Percentiles rank a stretch among this genome's conserved stretches.
Evolutionary conservation across 441 rosid genomes (phyloP).

Genomic region (Adansonia grandidieri): DNA sequence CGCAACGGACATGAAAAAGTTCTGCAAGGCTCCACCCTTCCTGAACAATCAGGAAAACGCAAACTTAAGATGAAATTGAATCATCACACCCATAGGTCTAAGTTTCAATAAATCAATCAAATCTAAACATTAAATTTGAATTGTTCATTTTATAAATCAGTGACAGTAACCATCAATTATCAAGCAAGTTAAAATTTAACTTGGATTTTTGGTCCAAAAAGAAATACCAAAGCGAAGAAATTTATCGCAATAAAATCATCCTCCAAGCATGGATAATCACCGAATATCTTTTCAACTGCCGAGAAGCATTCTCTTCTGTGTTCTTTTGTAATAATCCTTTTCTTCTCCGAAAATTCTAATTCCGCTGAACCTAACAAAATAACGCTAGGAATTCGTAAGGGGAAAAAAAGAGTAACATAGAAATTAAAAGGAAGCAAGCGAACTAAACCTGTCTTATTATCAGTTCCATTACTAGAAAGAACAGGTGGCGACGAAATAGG

Average conservation of each 20-base stretch:
- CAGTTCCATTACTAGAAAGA: slow-evolving; percentile 44
- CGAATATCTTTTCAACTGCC: slow-evolving; percentile 59
- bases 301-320: slow-evolving; percentile 75
- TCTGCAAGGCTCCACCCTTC: slow-evolving; percentile 99
- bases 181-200: slow-evolving; percentile 8
- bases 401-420: neutral
- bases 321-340: slow-evolving; percentile 42
- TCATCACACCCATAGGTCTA: neutral
- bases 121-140: neutral
- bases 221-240: slow-evolving; percentile 84
- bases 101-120: slow-evolving; percentile 10
- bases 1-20: slow-evolving; percentile 65
- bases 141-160: neutral
- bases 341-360: slow-evolving; percentile 40
- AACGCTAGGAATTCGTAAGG: neutral
- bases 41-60: slow-evolving; percentile 41
- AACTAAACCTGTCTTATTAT: slow-evolving; percentile 42
- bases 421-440: neutral
- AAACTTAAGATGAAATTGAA: slow-evolving; percentile 23
- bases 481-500: slow-evolving; percentile 72
- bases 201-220: neutral
- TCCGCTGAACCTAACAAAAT: slow-evolving; percentile 39
- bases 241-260: slow-evolving; percentile 79
- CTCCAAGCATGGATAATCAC: slow-evolving; percentile 50
- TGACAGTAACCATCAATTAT: slow-evolving; percentile 9